Base-by-base conservation (phyloP, 2,329 filamentous ascomycete genomes). In the Macrophomina tecta region DNA sequence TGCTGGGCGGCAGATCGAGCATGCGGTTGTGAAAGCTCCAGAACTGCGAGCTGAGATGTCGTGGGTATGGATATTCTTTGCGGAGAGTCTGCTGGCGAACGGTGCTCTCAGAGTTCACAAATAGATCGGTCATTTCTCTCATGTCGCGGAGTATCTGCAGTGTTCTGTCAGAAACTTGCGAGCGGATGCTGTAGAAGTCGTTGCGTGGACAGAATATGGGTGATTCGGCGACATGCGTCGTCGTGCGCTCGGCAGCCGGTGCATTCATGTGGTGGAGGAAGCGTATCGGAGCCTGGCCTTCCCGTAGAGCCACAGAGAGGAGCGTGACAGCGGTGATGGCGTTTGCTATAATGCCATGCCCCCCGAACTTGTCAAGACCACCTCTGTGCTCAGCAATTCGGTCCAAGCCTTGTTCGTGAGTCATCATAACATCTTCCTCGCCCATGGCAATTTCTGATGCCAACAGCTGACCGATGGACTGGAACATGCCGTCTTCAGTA, bases 361-460 rank as follows among this genome's bases (percentile, higher is more conserved):
- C 56, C 8, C 65, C 65, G 36, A 63, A 40, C 11, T 34, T 30
- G 2, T 53, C 48, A 9, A 67, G 48, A 11, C 65, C 48, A 1
- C 49, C 65, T 36, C 49, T 36, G 36, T 53, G 36, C 38, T 63
- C 32, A 34, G 40, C 56, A 18, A 67, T 67, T 7, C 56, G 49
- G 6, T 67, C 58, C 18, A 67, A 42, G 2, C 65, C 65, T 28
- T 61, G 58, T 56, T 67, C 65, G 40, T 67, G 58, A n/a, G 49
- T 56, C 40, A 53, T 52, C 56, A 67, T 53, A 18, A 63, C 58
- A 8, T 58, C 58, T 28, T 67, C 65, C 28, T 67, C 65, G 38
- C 65, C 65, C 48, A 46, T 48, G 4, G 55, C 56, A 8, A 67
- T 34, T 36, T 67, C 65, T 18, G 65, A 38, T 18, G 49, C 55